Evolutionary conservation across 108 stramenopile genomes (phyloP).

Genomic region (Cylindrotheca closterium): DNA sequence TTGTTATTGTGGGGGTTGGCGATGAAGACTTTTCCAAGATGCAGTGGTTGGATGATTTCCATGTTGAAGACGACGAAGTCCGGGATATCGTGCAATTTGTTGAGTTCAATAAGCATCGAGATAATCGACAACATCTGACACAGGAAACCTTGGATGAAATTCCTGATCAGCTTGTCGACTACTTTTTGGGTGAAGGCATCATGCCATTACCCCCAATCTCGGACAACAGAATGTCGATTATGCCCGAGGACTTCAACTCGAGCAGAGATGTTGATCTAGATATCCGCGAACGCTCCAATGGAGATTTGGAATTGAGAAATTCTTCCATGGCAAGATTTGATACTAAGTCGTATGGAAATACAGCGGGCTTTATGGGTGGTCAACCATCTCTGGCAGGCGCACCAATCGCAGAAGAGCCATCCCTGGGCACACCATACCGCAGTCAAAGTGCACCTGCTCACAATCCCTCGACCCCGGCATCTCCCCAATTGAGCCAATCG

Average conservation of each 20-base stretch:
- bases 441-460: neutral
- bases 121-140: slow-evolving; percentile 54
- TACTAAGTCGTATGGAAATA: slow-evolving; percentile 16
- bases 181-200: slow-evolving; percentile 47
- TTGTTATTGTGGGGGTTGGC: slow-evolving; percentile 89
- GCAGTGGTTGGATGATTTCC: slow-evolving; percentile 73
- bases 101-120: slow-evolving; percentile 44
- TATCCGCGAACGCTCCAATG: slow-evolving; percentile 16
- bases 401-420: neutral
- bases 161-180: slow-evolving; percentile 76
- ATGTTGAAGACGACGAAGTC: slow-evolving; percentile 15
- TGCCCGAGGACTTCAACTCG: slow-evolving; percentile 24
- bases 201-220: slow-evolving; percentile 33
- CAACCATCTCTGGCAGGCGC: slow-evolving; percentile 1
- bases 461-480: neutral
- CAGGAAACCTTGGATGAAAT: slow-evolving; percentile 77
- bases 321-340: slow-evolving; percentile 14
- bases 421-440: neutral
- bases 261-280: slow-evolving; percentile 45
- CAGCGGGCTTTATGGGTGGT: neutral
- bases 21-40: slow-evolving; percentile 78
- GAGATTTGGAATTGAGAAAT: slow-evolving; percentile 16
- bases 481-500: neutral
- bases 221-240: slow-evolving; percentile 21
- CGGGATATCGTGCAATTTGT: slow-evolving; percentile 89